phyloP scores from a whole-genome alignment of 1,284 basidiomycete species.

The Cystobasidium sp. region DNA sequence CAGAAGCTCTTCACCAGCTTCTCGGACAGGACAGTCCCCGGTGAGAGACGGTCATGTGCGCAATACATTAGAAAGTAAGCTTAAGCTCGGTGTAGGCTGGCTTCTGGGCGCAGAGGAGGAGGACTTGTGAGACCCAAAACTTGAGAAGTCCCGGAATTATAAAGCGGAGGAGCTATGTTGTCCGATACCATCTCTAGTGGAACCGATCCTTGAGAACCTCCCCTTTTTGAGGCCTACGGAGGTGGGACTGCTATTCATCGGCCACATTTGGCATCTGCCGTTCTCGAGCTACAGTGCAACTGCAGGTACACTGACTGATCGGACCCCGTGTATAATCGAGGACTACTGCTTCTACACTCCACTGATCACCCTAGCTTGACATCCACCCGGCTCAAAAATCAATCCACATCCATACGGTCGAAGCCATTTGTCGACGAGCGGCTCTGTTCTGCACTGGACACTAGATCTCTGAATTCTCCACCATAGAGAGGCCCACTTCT shows the following conservation, averaged over 20 bases:
- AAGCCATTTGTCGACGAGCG: constrained; percentile 9
- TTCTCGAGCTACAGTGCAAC: no score
- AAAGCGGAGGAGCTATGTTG: no score
- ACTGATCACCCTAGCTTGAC: no score
- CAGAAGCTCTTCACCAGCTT: not conserved
- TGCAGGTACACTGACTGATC: no score
- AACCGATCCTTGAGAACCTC: no score
- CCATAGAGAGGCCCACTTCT: constrained; percentile 15
- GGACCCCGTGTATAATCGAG: no score
- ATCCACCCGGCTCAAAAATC: no score
- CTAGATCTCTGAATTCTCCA: constrained; percentile 32
- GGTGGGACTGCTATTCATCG: no score
- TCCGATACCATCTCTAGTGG: no score
- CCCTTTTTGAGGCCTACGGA: no score
- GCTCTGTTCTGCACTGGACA: constrained; percentile 27
- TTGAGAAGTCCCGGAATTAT: not conserved
- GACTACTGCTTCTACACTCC: no score
- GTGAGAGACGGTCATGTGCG: constrained; percentile 63
- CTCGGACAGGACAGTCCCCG: not conserved
- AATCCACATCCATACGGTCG: constrained; percentile 39
- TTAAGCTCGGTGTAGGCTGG: constrained; percentile 84
- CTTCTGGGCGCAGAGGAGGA: constrained; percentile 73
- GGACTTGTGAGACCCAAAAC: not conserved
- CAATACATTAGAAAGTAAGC: constrained; percentile 69
- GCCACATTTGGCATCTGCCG: no score